A percentile compares a stretch with the other conserved stretches of the same genome.
These are phyloP conservation scores for Isoetes taiwanensis DNA, from an alignment of 75 land plant species.

Conservation along the genomic window DNA sequence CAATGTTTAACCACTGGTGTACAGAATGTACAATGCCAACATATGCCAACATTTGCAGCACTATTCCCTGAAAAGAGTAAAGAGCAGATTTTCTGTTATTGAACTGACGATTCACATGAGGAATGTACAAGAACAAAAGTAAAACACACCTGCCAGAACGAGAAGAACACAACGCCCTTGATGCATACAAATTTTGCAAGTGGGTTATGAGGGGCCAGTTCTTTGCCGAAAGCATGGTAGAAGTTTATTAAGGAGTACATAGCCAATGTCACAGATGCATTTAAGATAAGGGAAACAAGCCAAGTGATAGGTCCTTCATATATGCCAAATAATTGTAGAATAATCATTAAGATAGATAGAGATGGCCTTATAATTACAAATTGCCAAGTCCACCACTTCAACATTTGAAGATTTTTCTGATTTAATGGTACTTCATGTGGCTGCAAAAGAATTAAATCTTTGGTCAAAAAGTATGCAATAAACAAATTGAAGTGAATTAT, in stretches of 20 bases:
- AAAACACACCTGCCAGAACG: conserved; percentile 90
- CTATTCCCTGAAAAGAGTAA: conserved; percentile 41
- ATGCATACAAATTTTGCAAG: conserved; percentile 89
- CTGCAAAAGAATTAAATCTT: conserved; percentile 30
- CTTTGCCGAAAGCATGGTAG: conserved; percentile 89
- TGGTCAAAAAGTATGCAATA: too few relatives aligned
- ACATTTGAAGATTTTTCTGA: conserved; percentile 47
- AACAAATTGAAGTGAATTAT: too few relatives aligned
- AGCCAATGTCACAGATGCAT: conserved; percentile 78
- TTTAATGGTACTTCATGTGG: conserved; percentile 60
- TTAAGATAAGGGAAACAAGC: conserved; percentile 64
- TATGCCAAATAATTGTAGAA: conserved; percentile 54
- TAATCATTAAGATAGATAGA: conserved; percentile 67
- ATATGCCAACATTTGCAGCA: conserved; percentile 46
- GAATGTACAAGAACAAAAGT: not conserved
- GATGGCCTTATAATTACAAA: conserved; percentile 83
- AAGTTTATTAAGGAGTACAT: conserved; percentile 76
- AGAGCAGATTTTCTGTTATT: not conserved
- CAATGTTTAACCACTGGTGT: conserved; percentile 80
- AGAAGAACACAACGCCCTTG: conserved; percentile 98
- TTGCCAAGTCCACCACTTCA: conserved; percentile 98
- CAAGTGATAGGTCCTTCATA: conserved; percentile 66
- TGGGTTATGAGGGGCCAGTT: conserved; percentile 83
- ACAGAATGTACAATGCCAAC: conserved; percentile 41
- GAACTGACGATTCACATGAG: not conserved